phyloP scores from a whole-genome alignment of 1,139 yeast genomes.

The Arxiozyma slooffiae region DNA sequence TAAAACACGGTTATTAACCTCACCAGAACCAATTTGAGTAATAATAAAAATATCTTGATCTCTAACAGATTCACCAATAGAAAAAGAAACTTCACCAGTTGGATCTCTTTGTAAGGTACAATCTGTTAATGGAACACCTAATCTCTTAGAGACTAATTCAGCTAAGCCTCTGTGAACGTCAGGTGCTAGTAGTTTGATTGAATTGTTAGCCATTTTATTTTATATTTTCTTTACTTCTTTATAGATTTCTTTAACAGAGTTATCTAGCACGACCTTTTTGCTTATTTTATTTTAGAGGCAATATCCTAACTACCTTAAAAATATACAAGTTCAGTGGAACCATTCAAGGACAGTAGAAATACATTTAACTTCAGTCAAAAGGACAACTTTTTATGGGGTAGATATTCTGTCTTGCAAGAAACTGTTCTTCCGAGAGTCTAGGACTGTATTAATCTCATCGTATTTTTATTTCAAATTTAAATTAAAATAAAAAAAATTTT shows the following conservation, averaged over 20 bases:
- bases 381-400: too few species aligned
- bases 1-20: slow-evolving; percentile 78
- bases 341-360: background rate
- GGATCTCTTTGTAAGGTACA: slow-evolving; percentile 62
- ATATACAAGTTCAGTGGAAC: background rate
- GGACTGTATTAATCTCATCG: background rate
- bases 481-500: too few species aligned
- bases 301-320: background rate
- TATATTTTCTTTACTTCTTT: background rate
- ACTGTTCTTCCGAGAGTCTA: background rate
- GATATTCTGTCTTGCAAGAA: background rate
- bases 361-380: background rate
- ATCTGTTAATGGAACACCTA: slow-evolving; percentile 55
- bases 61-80: slow-evolving; percentile 90
- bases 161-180: slow-evolving; percentile 86
- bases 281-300: background rate
- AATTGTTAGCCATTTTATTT: slow-evolving; percentile 58
- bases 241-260: background rate
- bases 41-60: slow-evolving; percentile 91
- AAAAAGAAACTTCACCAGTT: slow-evolving; percentile 80
- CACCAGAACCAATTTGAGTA: slow-evolving; percentile 84
- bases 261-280: background rate
- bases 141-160: slow-evolving; percentile 63
- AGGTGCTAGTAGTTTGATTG: slow-evolving; percentile 80
- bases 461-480: too few species aligned